These are phyloP conservation scores for Cyclotella sp. DNA, from an alignment of 108 stramenopile genomes.

Conservation along the genomic window DNA sequence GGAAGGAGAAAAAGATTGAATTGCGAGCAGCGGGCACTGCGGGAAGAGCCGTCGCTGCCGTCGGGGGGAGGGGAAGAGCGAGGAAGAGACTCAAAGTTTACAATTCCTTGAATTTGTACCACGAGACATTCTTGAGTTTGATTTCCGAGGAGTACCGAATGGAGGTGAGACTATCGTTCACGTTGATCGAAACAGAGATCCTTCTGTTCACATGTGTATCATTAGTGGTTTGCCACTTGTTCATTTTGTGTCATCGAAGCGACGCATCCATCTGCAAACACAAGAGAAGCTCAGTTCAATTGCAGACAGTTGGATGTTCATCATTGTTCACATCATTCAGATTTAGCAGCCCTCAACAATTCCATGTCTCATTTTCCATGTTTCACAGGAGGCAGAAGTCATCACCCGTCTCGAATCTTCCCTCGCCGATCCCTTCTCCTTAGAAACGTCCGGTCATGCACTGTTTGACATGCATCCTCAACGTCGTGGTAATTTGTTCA, in stretches of 20 bases:
- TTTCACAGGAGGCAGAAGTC: constrained; percentile 77
- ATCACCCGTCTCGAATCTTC: constrained; percentile 72
- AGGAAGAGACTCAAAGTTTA: constrained; percentile 77
- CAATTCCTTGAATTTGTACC: constrained; percentile 75
- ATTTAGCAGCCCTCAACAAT: not conserved
- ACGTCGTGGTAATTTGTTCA: constrained; percentile 84
- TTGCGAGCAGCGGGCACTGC: constrained; percentile 10
- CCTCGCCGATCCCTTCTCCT: constrained; percentile 67
- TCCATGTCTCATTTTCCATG: not conserved
- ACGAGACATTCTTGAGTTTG: constrained; percentile 70
- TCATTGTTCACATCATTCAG: not conserved
- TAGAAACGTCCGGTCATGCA: constrained; percentile 75
- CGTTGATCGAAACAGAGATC: not conserved
- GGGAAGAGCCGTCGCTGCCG: not conserved
- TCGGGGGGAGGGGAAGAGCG: constrained; percentile 73
- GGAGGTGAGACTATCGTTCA: constrained; percentile 59
- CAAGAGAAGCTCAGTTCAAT: not conserved
- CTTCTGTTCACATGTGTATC: not conserved
- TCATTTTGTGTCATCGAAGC: not conserved
- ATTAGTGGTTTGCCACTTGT: not conserved
- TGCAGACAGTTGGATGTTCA: not conserved
- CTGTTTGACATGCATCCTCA: constrained; percentile 76
- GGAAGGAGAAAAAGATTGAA: constrained; percentile 58
- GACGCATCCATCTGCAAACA: not conserved
- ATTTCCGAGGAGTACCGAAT: constrained; percentile 75